Percentiles rank a stretch among this genome's conserved stretches.
Evolutionary conservation across 2,329 filamentous ascomycete species (phyloP).

Genomic region (Penicillium nordicum): DNA sequence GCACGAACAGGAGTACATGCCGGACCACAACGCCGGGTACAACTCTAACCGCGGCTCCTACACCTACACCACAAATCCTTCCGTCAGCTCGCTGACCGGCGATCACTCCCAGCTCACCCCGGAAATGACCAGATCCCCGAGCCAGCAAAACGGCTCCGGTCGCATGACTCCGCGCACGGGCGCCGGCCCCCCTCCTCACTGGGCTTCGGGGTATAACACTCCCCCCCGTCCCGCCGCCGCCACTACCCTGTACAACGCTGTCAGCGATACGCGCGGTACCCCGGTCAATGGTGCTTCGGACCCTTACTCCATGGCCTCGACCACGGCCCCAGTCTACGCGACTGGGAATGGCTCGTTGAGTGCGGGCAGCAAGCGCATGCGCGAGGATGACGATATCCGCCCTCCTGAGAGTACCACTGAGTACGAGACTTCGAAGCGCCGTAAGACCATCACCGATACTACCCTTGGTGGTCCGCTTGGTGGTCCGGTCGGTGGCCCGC

Average conservation of each 20-base stretch:
- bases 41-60: constrained; percentile 70
- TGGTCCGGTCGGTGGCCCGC: constrained; percentile 41
- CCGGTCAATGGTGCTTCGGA: constrained; percentile 66
- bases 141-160: constrained; percentile 73
- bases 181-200: constrained; percentile 68
- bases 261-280: constrained; percentile 70
- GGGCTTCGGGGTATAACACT: constrained; percentile 71
- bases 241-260: constrained; percentile 84
- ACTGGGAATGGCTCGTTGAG: constrained; percentile 62
- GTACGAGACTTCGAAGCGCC: constrained; percentile 64
- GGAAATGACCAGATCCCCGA: constrained; percentile 76
- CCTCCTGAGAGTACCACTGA: constrained; percentile 61
- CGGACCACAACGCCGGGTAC: constrained; percentile 70
- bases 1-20: constrained; percentile 74
- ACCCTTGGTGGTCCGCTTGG: constrained; percentile 49
- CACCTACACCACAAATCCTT: constrained; percentile 67
- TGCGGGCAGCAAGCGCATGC: constrained; percentile 56
- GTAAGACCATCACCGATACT: constrained; percentile 70
- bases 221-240: constrained; percentile 68
- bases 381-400: constrained; percentile 65
- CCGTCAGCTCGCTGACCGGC: constrained; percentile 62
- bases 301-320: constrained; percentile 65
- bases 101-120: constrained; percentile 75
- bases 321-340: constrained; percentile 54
- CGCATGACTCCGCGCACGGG: constrained; percentile 82